Evolutionary conservation across 257 asterid genomes (phyloP).

Genomic region (Knoxia roxburghii): DNA sequence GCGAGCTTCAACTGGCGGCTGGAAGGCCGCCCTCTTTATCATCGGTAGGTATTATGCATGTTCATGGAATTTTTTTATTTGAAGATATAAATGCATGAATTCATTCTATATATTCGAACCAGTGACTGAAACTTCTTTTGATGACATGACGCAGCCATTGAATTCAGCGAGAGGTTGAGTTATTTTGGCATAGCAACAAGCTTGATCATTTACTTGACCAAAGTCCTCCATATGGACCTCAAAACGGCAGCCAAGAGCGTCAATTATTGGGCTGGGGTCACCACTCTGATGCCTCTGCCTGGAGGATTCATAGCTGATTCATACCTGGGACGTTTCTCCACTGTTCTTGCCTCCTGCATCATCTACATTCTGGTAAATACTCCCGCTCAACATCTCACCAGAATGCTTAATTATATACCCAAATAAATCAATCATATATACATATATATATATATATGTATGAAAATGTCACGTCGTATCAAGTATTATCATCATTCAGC

Average conservation of each 20-base stretch:
- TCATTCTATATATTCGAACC: background rate
- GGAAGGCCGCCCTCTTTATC: constrained; percentile 89
- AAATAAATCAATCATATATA: too few relatives aligned
- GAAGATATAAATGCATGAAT: background rate
- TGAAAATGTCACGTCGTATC: too few relatives aligned
- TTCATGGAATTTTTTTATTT: too few relatives aligned
- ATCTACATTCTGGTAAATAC: constrained; percentile 58
- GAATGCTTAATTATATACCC: too few relatives aligned
- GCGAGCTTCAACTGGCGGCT: constrained; percentile 74
- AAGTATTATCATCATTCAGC: too few relatives aligned
- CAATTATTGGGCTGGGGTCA: constrained; percentile 78
- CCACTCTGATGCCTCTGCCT: constrained; percentile 73
- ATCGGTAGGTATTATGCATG: constrained; percentile 60
- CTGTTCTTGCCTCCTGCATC: constrained; percentile 55
- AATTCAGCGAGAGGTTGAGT: constrained; percentile 81
- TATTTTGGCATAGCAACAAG: constrained; percentile 76
- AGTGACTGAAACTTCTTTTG: background rate
- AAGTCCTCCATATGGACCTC: constrained; percentile 65
- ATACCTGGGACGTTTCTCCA: constrained; percentile 78
- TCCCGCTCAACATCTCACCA: too few relatives aligned
- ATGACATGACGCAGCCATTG: constrained; percentile 58
- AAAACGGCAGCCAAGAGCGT: constrained; percentile 70
- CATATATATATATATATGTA: too few relatives aligned
- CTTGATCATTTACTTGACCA: constrained; percentile 75
- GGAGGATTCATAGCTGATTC: constrained; percentile 92